Conservation (phyloP, 148 eudicot species). For the Camellia lanceoleosa region DNA sequence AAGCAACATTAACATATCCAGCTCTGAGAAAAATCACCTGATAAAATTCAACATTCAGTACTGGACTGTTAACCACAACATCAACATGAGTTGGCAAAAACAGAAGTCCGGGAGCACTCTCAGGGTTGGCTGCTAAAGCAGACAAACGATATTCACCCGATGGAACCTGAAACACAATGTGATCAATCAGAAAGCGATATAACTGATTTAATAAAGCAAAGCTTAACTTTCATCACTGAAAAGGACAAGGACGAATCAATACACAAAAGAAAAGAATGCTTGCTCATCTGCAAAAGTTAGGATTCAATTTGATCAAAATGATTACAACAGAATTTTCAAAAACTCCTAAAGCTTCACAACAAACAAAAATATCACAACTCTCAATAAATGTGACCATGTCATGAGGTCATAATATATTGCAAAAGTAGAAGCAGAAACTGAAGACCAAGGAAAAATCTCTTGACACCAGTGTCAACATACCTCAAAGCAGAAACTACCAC, state of each 20-base stretch:
- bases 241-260: neutral
- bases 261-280: neutral
- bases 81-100: conserved; percentile 77
- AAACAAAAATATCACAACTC: neutral
- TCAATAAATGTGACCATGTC: neutral
- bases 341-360: neutral
- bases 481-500: conserved; percentile 91
- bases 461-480: conserved; percentile 29
- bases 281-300: neutral
- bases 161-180: conserved; percentile 57
- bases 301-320: neutral
- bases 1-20: conserved; percentile 9
- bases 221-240: neutral
- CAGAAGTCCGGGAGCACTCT: conserved; percentile 66
- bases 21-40: conserved; percentile 50
- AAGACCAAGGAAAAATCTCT: neutral
- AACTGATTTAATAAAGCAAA: neutral
- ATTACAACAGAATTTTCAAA: neutral
- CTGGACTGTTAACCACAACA: conserved; percentile 72
- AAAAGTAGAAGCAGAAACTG: neutral
- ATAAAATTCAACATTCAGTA: conserved; percentile 72
- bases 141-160: conserved; percentile 96
- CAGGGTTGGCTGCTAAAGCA: conserved; percentile 75
- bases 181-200: neutral
- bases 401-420: too few species aligned